A percentile compares a stretch with the other conserved stretches of the same genome.
phyloP scores from a whole-genome alignment of 2,329 filamentous ascomycete genomes.

The Gliomastix tumulicola region DNA sequence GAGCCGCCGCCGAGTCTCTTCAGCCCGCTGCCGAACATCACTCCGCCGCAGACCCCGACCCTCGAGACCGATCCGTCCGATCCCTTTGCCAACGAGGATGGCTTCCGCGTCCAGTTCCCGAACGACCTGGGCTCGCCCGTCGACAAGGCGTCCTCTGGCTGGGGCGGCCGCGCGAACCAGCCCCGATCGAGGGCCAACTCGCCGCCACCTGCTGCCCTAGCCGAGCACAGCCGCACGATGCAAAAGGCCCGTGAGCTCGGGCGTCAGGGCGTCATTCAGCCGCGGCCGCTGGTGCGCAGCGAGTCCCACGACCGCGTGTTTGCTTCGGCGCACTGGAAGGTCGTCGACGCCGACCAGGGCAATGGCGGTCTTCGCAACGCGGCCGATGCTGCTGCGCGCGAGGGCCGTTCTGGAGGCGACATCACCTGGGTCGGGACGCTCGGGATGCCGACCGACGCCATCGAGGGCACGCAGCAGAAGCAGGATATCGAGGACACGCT shows the following conservation, averaged over 20 bases:
- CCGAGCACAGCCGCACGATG: slow-evolving; percentile 56
- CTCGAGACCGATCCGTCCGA: slow-evolving; percentile 36
- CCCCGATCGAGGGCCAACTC: slow-evolving; percentile 69
- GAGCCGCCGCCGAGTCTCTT: slow-evolving; percentile 45
- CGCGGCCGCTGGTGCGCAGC: slow-evolving; percentile 42
- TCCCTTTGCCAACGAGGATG: slow-evolving; percentile 52
- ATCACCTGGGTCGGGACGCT: slow-evolving; percentile 89
- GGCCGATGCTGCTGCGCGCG: slow-evolving; percentile 67
- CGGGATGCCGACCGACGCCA: slow-evolving; percentile 86
- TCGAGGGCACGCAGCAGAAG: slow-evolving; percentile 67
- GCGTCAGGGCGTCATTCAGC: slow-evolving; percentile 51
- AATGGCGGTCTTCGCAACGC: slow-evolving; percentile 91
- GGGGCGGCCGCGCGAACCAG: slow-evolving; percentile 71
- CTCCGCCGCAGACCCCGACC: slow-evolving; percentile 48
- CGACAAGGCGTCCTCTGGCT: slow-evolving; percentile 69
- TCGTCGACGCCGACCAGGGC: slow-evolving; percentile 81
- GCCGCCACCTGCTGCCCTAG: slow-evolving; percentile 67
- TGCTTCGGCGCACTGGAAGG: slow-evolving; percentile 71
- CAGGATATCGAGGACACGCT: slow-evolving; percentile 78
- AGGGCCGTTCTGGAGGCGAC: slow-evolving; percentile 56
- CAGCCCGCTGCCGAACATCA: slow-evolving; percentile 36
- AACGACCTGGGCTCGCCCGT: slow-evolving; percentile 53
- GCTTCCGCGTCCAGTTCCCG: slow-evolving; percentile 48
- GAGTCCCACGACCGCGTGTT: slow-evolving; percentile 65
- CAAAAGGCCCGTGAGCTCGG: slow-evolving; percentile 52